A percentile compares a stretch with the other conserved stretches of the same genome.
These are phyloP conservation scores for Monosporascus sp. DNA, from an alignment of 2,329 filamentous ascomycete species.

Conservation along the genomic window DNA sequence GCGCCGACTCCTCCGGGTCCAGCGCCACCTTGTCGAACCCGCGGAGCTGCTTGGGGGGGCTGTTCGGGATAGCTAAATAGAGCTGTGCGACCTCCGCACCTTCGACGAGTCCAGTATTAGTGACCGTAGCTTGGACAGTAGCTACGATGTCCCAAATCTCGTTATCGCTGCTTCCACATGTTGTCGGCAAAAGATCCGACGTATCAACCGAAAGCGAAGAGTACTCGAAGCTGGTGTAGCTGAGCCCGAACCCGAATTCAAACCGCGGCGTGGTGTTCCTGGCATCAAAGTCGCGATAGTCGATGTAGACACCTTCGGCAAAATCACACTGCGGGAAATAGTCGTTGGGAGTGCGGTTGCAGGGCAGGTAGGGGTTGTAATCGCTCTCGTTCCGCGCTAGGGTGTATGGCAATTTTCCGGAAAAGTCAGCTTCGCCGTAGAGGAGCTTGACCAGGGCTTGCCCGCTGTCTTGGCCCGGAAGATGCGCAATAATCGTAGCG, in stretches of 20 bases:
- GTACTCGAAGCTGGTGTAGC: slow-evolving; percentile 64
- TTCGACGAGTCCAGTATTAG: slow-evolving; percentile 56
- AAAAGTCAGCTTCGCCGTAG: slow-evolving; percentile 49
- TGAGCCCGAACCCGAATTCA: slow-evolving; percentile 61
- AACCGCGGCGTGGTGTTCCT: slow-evolving; percentile 53
- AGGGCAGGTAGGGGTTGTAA: slow-evolving; percentile 46
- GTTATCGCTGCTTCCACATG: slow-evolving; percentile 37
- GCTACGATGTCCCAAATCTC: slow-evolving; percentile 44
- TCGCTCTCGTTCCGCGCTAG: slow-evolving; percentile 49
- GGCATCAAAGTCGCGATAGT: slow-evolving; percentile 60
- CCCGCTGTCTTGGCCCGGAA: slow-evolving; percentile 64
- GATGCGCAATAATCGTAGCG: slow-evolving; percentile 55
- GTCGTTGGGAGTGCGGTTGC: slow-evolving; percentile 25
- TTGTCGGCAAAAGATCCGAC: slow-evolving; percentile 31
- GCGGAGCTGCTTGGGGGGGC: slow-evolving; percentile 46
- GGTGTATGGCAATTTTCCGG: slow-evolving; percentile 59
- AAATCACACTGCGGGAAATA: slow-evolving; percentile 35
- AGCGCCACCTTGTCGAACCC: slow-evolving; percentile 58
- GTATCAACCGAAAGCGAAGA: slow-evolving; percentile 32
- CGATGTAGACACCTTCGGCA: slow-evolving; percentile 56
- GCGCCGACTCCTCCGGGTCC: slow-evolving; percentile 39
- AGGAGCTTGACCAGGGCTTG: slow-evolving; percentile 49
- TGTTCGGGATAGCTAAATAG: slow-evolving; percentile 40
- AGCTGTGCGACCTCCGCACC: slow-evolving; percentile 66
- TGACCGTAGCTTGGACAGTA: slow-evolving; percentile 53